A percentile compares a stretch with the other conserved stretches of the same genome.
Conservation (phyloP, 768 basidiomycete species). For the Phaeolepiota aurea region DNA sequence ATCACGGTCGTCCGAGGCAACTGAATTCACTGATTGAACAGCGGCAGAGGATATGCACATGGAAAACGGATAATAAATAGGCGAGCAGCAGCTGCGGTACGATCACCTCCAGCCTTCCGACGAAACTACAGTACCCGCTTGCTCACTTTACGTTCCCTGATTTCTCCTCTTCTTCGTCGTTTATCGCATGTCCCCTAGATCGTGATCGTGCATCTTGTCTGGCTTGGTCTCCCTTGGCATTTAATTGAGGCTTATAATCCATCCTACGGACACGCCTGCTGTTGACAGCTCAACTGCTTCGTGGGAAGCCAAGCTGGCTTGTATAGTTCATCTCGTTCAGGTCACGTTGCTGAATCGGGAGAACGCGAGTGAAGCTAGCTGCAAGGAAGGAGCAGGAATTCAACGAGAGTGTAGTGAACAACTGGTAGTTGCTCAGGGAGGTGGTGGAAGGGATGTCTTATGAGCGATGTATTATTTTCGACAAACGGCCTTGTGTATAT, state of each 20-base stretch:
- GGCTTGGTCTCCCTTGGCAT: constrained; percentile 21
- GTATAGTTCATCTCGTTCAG: too few relatives aligned
- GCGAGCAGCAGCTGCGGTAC: constrained; percentile 88
- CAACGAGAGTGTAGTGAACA: constrained; percentile 48
- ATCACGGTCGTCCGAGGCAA: constrained; percentile 70
- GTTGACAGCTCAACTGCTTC: too few relatives aligned
- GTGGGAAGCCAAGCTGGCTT: too few relatives aligned
- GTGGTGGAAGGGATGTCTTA: constrained; percentile 78
- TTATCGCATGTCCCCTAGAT: constrained; percentile 24
- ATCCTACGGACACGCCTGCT: too few relatives aligned
- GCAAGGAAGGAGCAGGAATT: constrained; percentile 69
- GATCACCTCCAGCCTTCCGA: constrained; percentile 55
- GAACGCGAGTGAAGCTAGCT: constrained; percentile 64
- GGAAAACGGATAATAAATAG: constrained; percentile 85
- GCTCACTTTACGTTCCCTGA: constrained; percentile 62
- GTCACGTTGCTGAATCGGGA: constrained; percentile 89
- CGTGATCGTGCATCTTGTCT: constrained; percentile 24
- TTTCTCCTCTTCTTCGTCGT: constrained; percentile 29
- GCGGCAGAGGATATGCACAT: constrained; percentile 85
- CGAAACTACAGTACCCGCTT: constrained; percentile 53
- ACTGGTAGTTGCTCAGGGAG: constrained; percentile 70
- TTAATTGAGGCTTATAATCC: too few relatives aligned
- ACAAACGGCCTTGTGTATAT: too few relatives aligned
- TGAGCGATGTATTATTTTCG: too few relatives aligned
- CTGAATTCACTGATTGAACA: constrained; percentile 76